Evolutionary conservation across 108 stramenopile genomes (phyloP), one percentile per base, ranked within the genome.

Genomic region (Licmophora abbreviata): DNA sequence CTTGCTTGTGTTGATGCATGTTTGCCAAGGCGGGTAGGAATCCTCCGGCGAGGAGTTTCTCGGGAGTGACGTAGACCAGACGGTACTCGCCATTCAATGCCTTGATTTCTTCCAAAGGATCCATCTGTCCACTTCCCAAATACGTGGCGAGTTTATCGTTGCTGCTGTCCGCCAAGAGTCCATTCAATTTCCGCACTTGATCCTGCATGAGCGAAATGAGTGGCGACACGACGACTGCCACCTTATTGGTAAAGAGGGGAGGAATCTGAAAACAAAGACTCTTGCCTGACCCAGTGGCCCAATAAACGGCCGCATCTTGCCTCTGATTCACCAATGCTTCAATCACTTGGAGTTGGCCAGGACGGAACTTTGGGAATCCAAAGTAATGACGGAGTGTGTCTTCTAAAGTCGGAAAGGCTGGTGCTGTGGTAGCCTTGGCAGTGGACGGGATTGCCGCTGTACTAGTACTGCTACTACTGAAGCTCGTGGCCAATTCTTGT

Each of bases 211-310:
- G 64, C 10, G 92, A 79, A 61, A 91, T 79, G 24, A 91, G 47
- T 0, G 89, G 85, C 35, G 64, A 66, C 12, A 88, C 51, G 5
- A 92, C 77, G 41, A 93, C 58, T 0, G 66, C 70, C 9, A 81
- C 61, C 27, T 60, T 51, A 18, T 52, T 44, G 14, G 43, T 44
- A 44, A 79, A 70, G 24, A 91, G 51, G 12, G 97, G 82, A 30
- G 97, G 95, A 15, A 97, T 62, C 58, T 89, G 84, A 73, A 92
- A 98, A 29, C 74, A 74, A 6, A 98, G 38, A 9, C 66, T 70
- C 59, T 98, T 98, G 30, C 97, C 97, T 2, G 77, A 67, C 8
- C 95, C 97, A 0, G 97, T 98, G 0, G 92, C 75, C 94, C 92
- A 92, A 73, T 94, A 91, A 12, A 94, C 84, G 31, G 88, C 88